Conservation (phyloP, 225 moss, liverwort and hornwort species). For the Marchantia paleacea region DNA sequence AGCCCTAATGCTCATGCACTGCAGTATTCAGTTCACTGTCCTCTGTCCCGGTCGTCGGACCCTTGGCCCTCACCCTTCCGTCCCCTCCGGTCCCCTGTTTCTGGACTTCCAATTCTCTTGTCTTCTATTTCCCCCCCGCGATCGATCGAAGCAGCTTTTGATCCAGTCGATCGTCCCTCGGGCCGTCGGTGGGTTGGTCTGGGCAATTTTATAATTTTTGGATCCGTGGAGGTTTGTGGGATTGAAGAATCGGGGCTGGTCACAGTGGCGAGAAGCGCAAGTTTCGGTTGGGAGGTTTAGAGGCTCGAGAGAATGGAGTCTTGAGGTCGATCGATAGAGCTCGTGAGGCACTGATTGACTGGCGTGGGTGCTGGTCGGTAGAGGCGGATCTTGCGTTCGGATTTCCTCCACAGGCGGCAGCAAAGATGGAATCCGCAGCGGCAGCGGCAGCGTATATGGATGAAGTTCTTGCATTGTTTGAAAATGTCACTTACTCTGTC, state of each 20-base stretch:
- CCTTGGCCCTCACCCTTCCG: too few species aligned
- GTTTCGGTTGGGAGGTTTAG: neutral
- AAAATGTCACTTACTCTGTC: conserved; percentile 51
- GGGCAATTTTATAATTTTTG: too few species aligned
- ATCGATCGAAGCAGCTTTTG: too few species aligned
- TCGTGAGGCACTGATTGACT: neutral
- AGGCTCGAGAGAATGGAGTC: neutral
- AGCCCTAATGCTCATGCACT: too few species aligned
- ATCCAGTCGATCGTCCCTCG: too few species aligned
- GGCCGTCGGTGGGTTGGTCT: too few species aligned
- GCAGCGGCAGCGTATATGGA: conserved; percentile 61
- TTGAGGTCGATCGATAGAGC: neutral
- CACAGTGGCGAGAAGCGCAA: neutral
- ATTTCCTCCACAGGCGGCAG: neutral
- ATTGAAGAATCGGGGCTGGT: neutral
- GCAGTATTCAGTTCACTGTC: too few species aligned
- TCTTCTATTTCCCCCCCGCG: too few species aligned
- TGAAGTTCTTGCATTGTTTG: conserved; percentile 54
- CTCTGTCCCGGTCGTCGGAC: too few species aligned
- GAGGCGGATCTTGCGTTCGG: neutral
- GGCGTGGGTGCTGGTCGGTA: neutral
- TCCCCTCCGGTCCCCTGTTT: too few species aligned
- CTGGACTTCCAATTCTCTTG: too few species aligned
- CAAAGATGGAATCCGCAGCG: conserved; percentile 55
- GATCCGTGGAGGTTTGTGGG: neutral